phyloP scores from a whole-genome alignment of 2,329 filamentous ascomycete species.

The Stagonosporopsis cucurbitacearum region DNA sequence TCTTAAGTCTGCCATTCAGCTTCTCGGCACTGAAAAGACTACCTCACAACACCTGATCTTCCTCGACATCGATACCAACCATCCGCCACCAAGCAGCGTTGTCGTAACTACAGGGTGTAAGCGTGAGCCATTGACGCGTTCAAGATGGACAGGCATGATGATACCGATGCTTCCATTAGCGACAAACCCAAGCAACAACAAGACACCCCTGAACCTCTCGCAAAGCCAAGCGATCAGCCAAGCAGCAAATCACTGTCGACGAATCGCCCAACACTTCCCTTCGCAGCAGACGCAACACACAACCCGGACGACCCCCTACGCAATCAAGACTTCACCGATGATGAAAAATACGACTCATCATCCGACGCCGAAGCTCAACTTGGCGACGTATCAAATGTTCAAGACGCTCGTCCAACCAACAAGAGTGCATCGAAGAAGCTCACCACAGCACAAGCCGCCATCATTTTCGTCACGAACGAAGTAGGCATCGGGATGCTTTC shows the following conservation, averaged over 20 bases:
- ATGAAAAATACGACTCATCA: constrained; percentile 26
- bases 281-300: constrained; percentile 31
- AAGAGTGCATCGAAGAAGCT: constrained; percentile 27
- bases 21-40: background rate
- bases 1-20: background rate
- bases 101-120: constrained; percentile 7
- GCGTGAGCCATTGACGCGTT: constrained; percentile 20
- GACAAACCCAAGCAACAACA: constrained; percentile 22
- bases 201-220: background rate
- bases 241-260: constrained; percentile 22
- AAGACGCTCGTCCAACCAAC: constrained; percentile 29
- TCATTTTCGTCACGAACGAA: constrained; percentile 41
- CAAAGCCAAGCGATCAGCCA: constrained; percentile 24
- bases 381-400: constrained; percentile 33
- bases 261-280: constrained; percentile 29
- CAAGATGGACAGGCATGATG: constrained; percentile 27
- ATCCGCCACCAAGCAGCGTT: background rate
- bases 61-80: background rate
- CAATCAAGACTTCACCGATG: constrained; percentile 2
- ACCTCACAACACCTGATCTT: background rate
- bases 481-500: constrained; percentile 41
- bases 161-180: constrained; percentile 18
- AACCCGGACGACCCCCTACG: constrained; percentile 22
- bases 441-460: constrained; percentile 35
- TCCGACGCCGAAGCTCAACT: constrained; percentile 30